Percentiles rank a stretch among this genome's conserved stretches.
phyloP scores from a whole-genome alignment of 1,284 basidiomycete genomes.

The Apiotrichum siamense region DNA sequence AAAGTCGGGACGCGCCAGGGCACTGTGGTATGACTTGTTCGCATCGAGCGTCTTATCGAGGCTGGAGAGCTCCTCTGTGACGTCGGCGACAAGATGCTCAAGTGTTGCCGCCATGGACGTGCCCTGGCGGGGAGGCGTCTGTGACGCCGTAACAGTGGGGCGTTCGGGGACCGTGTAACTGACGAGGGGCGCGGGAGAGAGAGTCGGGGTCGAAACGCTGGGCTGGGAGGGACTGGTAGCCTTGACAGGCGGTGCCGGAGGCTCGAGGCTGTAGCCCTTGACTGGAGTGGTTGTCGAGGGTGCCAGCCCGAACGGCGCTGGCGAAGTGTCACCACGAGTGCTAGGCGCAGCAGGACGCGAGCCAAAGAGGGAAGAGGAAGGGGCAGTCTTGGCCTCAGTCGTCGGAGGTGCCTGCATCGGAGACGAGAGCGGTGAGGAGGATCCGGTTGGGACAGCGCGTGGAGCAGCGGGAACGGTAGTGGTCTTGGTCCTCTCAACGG shows the following conservation, averaged over 20 bases:
- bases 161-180: constrained; percentile 24
- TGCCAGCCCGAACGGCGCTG: no score
- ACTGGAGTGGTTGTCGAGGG: no score
- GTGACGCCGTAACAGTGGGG: constrained; percentile 31
- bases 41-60: constrained; percentile 37
- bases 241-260: not conserved
- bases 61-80: constrained; percentile 40
- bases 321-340: no score
- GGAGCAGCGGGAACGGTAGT: not conserved
- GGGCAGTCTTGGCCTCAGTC: no score
- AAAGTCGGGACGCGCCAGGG: constrained; percentile 18
- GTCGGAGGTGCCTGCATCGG: no score
- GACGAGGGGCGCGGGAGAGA: not conserved
- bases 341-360: no score
- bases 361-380: no score
- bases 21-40: constrained; percentile 30
- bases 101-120: constrained; percentile 27
- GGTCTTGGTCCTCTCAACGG: not conserved
- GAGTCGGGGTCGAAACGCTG: not conserved
- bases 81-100: constrained; percentile 42
- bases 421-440: no score
- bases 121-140: constrained; percentile 22
- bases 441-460: no score
- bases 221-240: not conserved
- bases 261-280: no score